A percentile compares a stretch with the other conserved stretches of the same genome.
Conservation (phyloP, 2,329 filamentous ascomycete species). For the Fusarium redolens region DNA sequence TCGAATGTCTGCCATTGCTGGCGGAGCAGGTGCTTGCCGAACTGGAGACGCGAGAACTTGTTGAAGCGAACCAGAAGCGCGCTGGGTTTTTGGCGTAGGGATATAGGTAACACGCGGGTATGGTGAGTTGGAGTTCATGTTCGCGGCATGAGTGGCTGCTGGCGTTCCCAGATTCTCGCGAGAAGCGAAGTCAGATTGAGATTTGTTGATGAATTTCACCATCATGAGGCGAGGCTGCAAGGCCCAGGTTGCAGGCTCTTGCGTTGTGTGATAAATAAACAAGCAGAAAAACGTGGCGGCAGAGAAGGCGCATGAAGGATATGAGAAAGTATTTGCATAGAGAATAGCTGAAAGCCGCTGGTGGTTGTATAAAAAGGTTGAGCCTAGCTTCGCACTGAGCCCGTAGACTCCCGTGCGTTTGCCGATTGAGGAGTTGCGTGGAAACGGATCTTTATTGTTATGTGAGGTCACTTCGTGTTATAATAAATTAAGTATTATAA, state of each 20-base stretch:
- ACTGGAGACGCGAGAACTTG: too few species aligned
- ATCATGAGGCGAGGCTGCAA: not conserved
- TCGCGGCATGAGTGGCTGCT: not conserved
- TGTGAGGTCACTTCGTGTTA: not conserved
- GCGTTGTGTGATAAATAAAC: not conserved
- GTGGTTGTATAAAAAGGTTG: not conserved
- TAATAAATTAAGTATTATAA: not conserved
- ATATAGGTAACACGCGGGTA: too few species aligned
- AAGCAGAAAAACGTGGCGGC: not conserved
- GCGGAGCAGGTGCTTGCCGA: too few species aligned
- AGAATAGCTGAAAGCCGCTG: not conserved
- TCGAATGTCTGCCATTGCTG: too few species aligned
- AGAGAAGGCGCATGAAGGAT: not conserved
- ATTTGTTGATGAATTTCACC: not conserved
- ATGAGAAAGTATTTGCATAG: not conserved
- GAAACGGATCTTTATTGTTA: not conserved
- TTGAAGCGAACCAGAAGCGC: too few species aligned
- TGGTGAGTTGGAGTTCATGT: not conserved
- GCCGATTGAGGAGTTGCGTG: rapidly evolving
- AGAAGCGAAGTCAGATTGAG: not conserved
- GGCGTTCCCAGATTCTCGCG: too few species aligned
- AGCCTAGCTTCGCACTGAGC: rapidly evolving
- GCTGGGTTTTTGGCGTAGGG: too few species aligned
- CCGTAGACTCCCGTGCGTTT: not conserved
- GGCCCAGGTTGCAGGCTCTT: not conserved